phyloP scores from a whole-genome alignment of 2,329 filamentous ascomycete genomes.

The Pseudogymnoascus sp. region DNA sequence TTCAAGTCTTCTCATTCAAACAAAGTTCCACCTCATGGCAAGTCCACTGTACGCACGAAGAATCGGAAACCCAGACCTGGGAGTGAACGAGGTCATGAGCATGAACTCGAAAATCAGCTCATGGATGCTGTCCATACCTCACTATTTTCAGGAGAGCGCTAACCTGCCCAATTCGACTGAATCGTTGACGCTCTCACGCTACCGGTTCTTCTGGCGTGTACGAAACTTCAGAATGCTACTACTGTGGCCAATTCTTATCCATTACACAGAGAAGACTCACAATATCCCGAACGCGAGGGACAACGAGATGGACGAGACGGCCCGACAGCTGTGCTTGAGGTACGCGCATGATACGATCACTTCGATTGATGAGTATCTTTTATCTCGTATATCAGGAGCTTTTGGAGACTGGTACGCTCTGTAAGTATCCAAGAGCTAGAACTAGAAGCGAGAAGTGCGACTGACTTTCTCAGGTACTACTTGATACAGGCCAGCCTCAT shows the following conservation, averaged over 20 bases:
- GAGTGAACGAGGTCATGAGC: not conserved
- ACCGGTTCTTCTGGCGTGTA: not conserved
- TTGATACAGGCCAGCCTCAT: not conserved
- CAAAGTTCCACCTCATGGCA: not conserved
- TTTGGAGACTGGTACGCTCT: not conserved
- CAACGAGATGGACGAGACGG: not conserved
- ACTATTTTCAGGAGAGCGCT: not conserved
- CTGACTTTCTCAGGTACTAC: not conserved
- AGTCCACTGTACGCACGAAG: not conserved
- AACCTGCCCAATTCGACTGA: not conserved
- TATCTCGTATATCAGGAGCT: not conserved
- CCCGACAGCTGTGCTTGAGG: not conserved
- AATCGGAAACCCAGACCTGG: not conserved
- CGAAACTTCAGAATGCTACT: not conserved
- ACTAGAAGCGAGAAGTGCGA: not conserved
- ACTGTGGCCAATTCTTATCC: not conserved
- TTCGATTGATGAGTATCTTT: not conserved
- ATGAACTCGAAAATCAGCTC: not conserved
- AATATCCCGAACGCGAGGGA: not conserved
- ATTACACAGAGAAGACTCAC: not conserved
- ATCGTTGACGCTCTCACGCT: not conserved
- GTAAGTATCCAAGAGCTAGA: not conserved
- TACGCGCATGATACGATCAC: not conserved
- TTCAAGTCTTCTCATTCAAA: not conserved
- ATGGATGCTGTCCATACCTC: not conserved